A percentile compares a stretch with the other conserved stretches of the same genome.
phyloP scores from a whole-genome alignment of 2,329 filamentous ascomycete genomes.

The Ascochyta rabiei region DNA sequence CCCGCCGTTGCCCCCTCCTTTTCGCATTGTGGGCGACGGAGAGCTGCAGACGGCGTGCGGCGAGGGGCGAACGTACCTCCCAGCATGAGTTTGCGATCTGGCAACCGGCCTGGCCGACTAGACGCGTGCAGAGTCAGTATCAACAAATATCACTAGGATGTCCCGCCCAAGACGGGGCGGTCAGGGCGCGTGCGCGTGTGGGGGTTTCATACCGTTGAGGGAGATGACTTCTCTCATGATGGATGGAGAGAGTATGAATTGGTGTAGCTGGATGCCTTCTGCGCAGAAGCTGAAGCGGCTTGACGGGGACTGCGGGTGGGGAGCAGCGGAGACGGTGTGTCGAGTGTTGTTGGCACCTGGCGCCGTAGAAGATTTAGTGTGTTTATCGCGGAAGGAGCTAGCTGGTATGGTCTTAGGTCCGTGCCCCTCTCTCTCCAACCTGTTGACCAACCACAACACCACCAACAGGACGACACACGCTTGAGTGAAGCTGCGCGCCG shows the following conservation, averaged over 20 bases:
- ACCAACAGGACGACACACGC: conserved; percentile 7
- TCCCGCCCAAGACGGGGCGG: conserved; percentile 48
- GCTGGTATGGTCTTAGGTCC: conserved; percentile 8
- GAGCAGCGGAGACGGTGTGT: conserved; percentile 28
- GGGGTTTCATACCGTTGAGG: conserved; percentile 82
- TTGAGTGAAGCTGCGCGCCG: conserved; percentile 7
- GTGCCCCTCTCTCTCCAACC: conserved; percentile 1
- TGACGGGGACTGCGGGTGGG: conserved; percentile 25
- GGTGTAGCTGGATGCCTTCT: conserved; percentile 24
- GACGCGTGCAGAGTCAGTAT: conserved; percentile 62
- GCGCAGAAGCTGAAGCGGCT: conserved; percentile 15
- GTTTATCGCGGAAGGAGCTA: conserved; percentile 18
- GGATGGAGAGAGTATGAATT: conserved; percentile 44
- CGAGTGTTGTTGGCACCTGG: conserved; percentile 29
- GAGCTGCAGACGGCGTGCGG: conserved; percentile 16
- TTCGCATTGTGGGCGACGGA: conserved; percentile 14
- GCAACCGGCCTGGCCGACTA: conserved; percentile 99
- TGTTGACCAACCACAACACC: conserved; percentile 11
- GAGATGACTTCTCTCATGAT: conserved; percentile 99
- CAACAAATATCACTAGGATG: conserved; percentile 28
- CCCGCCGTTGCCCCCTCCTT: conserved; percentile 42
- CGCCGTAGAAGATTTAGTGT: conserved; percentile 18
- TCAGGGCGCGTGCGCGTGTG: conserved; percentile 35
- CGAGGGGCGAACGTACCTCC: conserved; percentile 77
- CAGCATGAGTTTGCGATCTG: conserved; percentile 99